Conservation (phyloP, 140 eudicot genomes). For the Cichorium intybus region DNA sequence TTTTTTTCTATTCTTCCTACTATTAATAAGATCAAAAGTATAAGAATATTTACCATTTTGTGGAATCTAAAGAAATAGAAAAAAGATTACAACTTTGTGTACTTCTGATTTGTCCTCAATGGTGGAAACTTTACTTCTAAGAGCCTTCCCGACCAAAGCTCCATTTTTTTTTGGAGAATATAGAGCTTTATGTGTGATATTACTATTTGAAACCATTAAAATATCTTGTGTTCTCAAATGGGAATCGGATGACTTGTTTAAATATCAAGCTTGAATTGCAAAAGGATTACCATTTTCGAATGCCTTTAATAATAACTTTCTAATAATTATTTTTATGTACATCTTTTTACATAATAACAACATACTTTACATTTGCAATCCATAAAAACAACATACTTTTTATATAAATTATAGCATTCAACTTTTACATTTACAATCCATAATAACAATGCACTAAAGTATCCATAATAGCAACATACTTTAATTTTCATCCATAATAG, state of each 20-base stretch:
- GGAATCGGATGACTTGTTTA: slow-evolving; percentile 24
- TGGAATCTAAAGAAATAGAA: not conserved
- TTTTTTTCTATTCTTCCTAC: slow-evolving; percentile 61
- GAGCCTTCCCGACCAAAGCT: slow-evolving; percentile 21
- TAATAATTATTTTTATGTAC: no score
- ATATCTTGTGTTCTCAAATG: slow-evolving; percentile 36
- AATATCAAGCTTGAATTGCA: slow-evolving; percentile 40
- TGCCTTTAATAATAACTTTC: no score
- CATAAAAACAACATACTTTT: no score
- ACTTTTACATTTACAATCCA: no score
- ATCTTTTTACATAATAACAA: no score
- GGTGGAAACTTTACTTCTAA: slow-evolving; percentile 27
- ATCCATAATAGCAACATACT: no score
- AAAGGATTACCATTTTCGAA: slow-evolving; percentile 60
- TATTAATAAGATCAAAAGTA: slow-evolving; percentile 17
- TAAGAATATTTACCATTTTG: not conserved
- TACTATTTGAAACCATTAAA: slow-evolving; percentile 44
- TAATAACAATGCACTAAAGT: no score
- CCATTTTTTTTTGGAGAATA: slow-evolving; percentile 13
- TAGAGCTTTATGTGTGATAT: slow-evolving; percentile 31
- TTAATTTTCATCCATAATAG: no score
- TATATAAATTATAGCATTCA: no score
- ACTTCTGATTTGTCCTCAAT: slow-evolving; percentile 64
- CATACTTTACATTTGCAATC: no score
- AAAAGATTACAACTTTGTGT: slow-evolving; percentile 8